Evolutionary conservation across 2,329 filamentous ascomycete species (phyloP), one percentile per base, ranked within the genome.

Genomic region (Cadophora gregata): DNA sequence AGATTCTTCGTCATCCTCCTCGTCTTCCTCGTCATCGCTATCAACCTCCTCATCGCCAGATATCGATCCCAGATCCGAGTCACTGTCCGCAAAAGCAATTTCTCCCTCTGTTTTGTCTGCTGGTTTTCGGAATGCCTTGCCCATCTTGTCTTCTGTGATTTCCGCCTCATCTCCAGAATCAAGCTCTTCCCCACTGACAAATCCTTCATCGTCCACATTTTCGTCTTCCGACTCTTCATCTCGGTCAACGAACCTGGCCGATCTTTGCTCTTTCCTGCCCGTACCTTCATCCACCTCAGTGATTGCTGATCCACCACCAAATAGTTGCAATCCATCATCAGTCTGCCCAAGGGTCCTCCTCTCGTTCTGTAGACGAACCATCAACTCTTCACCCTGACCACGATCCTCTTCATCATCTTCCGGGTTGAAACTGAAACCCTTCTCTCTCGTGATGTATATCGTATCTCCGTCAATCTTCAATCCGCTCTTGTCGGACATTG

Each of bases 401-500:
- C 93, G 88, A 73, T 97, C 92, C 12, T 88, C 81, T 16, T 83
- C 83, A 4, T 85, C 85, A 1, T 80, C 85, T 12, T 92, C 88
- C 70, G 84, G 85, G 77, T 90, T 84, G 71, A 99, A 97, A 4
- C 87, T 96, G 73, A 90, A 90, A 0, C 88, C 88, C 73, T 89
- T 90, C 61, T 90, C 87, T 65, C 86, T 81, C 10, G 88, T 90
- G 67, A 90, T 97, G 81, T 97, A 99, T 45, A 99, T 94, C 8
- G 95, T 94, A 79, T 99, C 96, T 68, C 97, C 97, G 72, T 99
- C 96, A 61, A 99, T 95, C 77, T 98, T 89, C 14, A 99, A 87
- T 74, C 96, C 96, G 71, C 94, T 96, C 38, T 97, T 93, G 79
- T 99, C 96, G 29, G 94, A 97, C 95, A 99, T 98, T 38, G 96